phyloP scores from a whole-genome alignment of 805 yeast species.

The Zygosaccharomyces kombuchaensis region DNA sequence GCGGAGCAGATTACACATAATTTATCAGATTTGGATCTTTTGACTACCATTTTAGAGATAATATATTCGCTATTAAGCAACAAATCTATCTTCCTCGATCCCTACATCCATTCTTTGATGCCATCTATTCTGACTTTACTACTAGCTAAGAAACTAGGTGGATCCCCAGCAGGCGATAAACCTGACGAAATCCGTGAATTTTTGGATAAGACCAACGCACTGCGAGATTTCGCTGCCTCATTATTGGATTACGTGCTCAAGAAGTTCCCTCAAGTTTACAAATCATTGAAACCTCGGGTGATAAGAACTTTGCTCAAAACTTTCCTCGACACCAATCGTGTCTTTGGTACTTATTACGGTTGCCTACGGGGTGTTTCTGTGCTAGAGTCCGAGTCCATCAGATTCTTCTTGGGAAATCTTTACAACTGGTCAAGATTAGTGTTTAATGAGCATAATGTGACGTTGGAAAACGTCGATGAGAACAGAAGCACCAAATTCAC shows the following conservation, averaged over 20 bases:
- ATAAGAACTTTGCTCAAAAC: conserved; percentile 91
- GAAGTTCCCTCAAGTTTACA: conserved; percentile 78
- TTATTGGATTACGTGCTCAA: conserved; percentile 72
- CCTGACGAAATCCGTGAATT: conserved; percentile 30
- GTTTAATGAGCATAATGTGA: conserved; percentile 36
- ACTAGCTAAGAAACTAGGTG: conserved; percentile 84
- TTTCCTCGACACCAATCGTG: conserved; percentile 75
- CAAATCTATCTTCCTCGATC: conserved; percentile 83
- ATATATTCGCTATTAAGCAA: conserved; percentile 80
- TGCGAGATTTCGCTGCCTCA: conserved; percentile 85
- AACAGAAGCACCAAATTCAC: conserved; percentile 29
- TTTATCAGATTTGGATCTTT: conserved; percentile 60
- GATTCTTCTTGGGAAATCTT: conserved; percentile 81
- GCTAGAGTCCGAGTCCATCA: conserved; percentile 81
- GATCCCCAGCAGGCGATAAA: conserved; percentile 33
- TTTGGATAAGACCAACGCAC: conserved; percentile 46
- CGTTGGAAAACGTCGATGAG: conserved; percentile 20
- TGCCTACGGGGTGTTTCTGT: conserved; percentile 79
- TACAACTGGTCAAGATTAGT: conserved; percentile 72
- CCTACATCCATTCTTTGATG: conserved; percentile 93
- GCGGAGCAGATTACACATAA: conserved; percentile 93
- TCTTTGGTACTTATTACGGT: conserved; percentile 89
- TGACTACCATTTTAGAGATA: conserved; percentile 84
- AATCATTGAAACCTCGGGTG: conserved; percentile 87
- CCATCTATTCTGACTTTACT: conserved; percentile 91